Base-by-base conservation (phyloP, 2,329 filamentous ascomycete genomes). In the Colletotrichum filicis region DNA sequence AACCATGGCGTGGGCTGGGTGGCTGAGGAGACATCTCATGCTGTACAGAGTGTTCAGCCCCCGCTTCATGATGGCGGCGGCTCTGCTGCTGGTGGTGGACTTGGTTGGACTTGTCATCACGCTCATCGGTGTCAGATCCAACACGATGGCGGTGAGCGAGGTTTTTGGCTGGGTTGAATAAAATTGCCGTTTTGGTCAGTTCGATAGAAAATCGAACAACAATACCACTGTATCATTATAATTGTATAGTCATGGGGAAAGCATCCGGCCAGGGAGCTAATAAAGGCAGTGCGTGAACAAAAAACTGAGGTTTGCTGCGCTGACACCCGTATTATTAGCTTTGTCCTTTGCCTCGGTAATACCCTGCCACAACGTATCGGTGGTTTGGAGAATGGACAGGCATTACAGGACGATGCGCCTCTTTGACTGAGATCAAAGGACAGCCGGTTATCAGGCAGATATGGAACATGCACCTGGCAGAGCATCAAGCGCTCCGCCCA, bases 31-130 rank as follows among this genome's bases (percentile, higher is more conserved):
- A 64, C 97, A 99, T 85, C 87, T 99, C 75, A 99, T 99, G 97
- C 88, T 99, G 35, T 99, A 97, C 84, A 90, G 97, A 55, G 95
- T 99, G 56, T 99, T 99, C 79, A 92, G 90, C 83, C 97, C 97
- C 59, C 86, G 96, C 32, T 99, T 96, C 84, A 94, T 99, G 93
- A 89, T 94, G 80, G 95, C 93, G 0, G 92, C 91, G 0, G 83
- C 89, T 4, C 88, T 93, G 62, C 81, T 98, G 71, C 79, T 96
- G 19, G 87, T 95, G 30, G 92, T 97, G 11, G 96, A 98, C 79
- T 75, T 97, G 4, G 88, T 97, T 2, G 89, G 89, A 1, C 88
- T 97, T 8, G 75, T 92, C 16, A 87, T 98, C 19, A 90, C 92
- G n/a, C 81, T 98, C 69, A 84, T 90, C 32, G 95, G 94, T 1